These are phyloP conservation scores for Microbotryum intermedium DNA, from an alignment of 1,284 basidiomycete species.

Conservation along the genomic window DNA sequence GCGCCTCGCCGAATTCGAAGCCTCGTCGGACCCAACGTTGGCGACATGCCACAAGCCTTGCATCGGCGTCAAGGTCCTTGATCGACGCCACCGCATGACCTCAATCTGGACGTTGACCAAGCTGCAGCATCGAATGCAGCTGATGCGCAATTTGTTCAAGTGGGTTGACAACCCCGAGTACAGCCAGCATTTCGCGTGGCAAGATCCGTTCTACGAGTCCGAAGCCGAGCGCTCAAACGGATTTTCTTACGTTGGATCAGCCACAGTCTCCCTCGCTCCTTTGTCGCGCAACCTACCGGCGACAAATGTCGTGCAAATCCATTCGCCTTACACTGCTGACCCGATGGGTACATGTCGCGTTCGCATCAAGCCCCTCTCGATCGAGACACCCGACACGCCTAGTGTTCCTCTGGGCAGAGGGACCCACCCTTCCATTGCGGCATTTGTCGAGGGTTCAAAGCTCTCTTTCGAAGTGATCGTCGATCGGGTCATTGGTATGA, in stretches of 20 bases:
- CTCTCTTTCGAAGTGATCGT: slow-evolving; percentile 72
- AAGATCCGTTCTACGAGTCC: slow-evolving; percentile 84
- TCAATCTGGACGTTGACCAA: slow-evolving; percentile 86
- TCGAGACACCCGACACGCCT: slow-evolving; percentile 34
- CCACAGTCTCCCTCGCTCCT: slow-evolving; percentile 70
- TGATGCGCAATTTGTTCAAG: slow-evolving; percentile 89
- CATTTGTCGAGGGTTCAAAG: slow-evolving; percentile 61
- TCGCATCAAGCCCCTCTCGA: slow-evolving; percentile 52
- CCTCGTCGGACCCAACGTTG: slow-evolving; percentile 70
- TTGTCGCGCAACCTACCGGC: slow-evolving; percentile 70
- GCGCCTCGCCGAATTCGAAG: slow-evolving; percentile 79
- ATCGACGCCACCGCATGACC: slow-evolving; percentile 72
- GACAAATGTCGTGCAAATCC: slow-evolving; percentile 67
- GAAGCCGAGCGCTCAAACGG: slow-evolving; percentile 38
- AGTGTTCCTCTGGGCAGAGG: slow-evolving; percentile 5
- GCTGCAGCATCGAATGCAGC: slow-evolving; percentile 75
- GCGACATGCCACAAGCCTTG: slow-evolving; percentile 66
- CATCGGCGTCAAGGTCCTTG: slow-evolving; percentile 82
- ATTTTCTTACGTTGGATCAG: slow-evolving; percentile 85
- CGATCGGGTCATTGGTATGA: slow-evolving; percentile 67
- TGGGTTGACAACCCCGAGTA: slow-evolving; percentile 88
- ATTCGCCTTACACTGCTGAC: slow-evolving; percentile 83
- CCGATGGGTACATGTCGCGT: slow-evolving; percentile 85
- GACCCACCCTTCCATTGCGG: slow-evolving; percentile 58
- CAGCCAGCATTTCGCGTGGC: slow-evolving; percentile 83